These are phyloP conservation scores for Lathyrus aphaca DNA, from an alignment of 306 rosid species.

Conservation along the genomic window DNA sequence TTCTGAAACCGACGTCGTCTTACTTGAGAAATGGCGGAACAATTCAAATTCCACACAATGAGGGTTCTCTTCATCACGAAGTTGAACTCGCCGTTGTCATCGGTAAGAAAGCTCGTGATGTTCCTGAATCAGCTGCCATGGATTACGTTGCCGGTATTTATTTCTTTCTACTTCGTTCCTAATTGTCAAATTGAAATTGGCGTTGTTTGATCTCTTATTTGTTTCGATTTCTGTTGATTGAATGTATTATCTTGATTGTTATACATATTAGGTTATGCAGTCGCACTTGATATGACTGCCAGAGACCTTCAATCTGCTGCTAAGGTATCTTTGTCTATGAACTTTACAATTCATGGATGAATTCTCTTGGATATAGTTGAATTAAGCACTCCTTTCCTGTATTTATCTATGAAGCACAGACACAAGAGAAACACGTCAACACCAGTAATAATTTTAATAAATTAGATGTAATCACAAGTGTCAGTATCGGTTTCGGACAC, in stretches of 20 bases:
- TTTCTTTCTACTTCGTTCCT: background rate
- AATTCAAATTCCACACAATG: constrained; percentile 79
- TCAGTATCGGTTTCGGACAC: too few species aligned
- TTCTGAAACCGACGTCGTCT: constrained; percentile 91
- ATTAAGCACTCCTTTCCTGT: background rate
- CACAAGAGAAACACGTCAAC: too few species aligned
- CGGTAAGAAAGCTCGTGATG: constrained; percentile 82
- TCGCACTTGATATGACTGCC: constrained; percentile 96
- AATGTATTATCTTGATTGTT: background rate
- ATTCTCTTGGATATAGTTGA: constrained; percentile 5
- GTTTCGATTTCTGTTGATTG: background rate
- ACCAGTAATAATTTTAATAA: too few species aligned
- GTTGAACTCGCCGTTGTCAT: constrained; percentile 96
- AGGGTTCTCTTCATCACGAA: constrained; percentile 84
- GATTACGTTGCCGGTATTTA: constrained; percentile 77
- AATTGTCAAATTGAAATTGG: background rate
- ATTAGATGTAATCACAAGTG: too few species aligned
- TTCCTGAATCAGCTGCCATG: constrained; percentile 77
- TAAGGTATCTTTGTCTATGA: constrained; percentile 49
- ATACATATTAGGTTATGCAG: constrained; percentile 74
- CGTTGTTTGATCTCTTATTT: background rate
- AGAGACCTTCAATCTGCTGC: constrained; percentile 88
- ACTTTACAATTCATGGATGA: background rate
- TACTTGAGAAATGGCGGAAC: constrained; percentile 88
- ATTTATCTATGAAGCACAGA: too few species aligned